Evolutionary conservation across 163 green algal species (phyloP).

Genomic region (Volvox carteri): DNA sequence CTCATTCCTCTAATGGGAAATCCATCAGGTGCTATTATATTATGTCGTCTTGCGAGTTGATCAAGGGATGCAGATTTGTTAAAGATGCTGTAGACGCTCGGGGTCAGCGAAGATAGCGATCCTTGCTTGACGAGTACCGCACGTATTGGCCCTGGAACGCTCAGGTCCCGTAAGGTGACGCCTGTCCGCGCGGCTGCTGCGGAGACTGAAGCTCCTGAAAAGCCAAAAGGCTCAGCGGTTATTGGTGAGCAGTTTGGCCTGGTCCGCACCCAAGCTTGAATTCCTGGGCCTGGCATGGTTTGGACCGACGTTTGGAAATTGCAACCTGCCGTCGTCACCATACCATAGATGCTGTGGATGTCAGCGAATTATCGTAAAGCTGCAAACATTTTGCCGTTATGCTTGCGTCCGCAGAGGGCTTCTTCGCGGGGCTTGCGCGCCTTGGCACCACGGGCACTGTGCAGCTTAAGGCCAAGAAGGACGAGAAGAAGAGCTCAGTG

Average conservation of each 20-base stretch:
- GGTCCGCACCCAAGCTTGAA: not conserved
- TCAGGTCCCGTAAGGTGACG: slow-evolving; percentile 32
- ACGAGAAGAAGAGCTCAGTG: slow-evolving; percentile 31
- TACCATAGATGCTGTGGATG: no score
- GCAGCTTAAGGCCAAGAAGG: slow-evolving; percentile 25
- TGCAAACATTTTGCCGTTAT: not conserved
- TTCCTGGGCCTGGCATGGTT: not conserved
- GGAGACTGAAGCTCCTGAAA: slow-evolving; percentile 16
- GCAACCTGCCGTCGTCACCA: no score
- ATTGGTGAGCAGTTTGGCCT: slow-evolving; percentile 19
- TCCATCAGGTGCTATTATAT: not conserved
- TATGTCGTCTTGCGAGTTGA: not conserved
- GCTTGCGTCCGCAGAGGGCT: slow-evolving; percentile 8
- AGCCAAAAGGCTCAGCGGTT: slow-evolving; percentile 25
- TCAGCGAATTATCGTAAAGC: not conserved
- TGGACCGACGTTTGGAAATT: not conserved
- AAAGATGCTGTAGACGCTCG: not conserved
- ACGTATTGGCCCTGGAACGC: not conserved
- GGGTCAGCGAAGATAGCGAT: slow-evolving; percentile 21
- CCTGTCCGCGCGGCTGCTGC: not conserved
- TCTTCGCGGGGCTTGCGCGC: slow-evolving; percentile 24
- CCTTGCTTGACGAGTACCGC: slow-evolving; percentile 9
- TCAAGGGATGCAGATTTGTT: not conserved
- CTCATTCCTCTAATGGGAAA: slow-evolving; percentile 9
- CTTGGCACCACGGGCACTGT: slow-evolving; percentile 27